These are phyloP conservation scores for Dentipellis sp. DNA, from an alignment of 768 basidiomycete genomes.

Conservation along the genomic window DNA sequence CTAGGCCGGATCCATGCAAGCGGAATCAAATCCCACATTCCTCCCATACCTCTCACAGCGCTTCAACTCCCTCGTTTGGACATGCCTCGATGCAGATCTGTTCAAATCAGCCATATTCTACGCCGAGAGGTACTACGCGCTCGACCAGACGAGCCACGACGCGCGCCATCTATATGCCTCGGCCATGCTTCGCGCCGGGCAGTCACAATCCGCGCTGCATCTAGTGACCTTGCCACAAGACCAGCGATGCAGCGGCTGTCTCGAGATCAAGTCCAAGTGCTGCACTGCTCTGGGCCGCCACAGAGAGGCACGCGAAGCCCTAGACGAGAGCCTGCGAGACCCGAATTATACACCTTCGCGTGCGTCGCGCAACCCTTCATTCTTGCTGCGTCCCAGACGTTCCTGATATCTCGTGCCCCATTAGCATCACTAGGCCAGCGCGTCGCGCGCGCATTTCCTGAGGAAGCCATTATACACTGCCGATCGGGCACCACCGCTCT, in stretches of 20 bases:
- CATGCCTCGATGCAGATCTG: constrained; percentile 75
- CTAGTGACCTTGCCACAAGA: constrained; percentile 57
- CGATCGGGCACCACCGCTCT: constrained; percentile 66
- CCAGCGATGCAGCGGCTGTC: constrained; percentile 61
- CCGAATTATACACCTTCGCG: constrained; percentile 44
- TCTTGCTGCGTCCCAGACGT: constrained; percentile 4
- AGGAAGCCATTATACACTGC: constrained; percentile 68
- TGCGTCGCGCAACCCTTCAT: constrained; percentile 26
- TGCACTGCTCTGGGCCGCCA: constrained; percentile 65
- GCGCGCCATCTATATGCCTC: constrained; percentile 81
- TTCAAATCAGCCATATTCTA: constrained; percentile 79
- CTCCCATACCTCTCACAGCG: constrained; percentile 55
- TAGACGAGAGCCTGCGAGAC: constrained; percentile 54
- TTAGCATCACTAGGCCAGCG: constrained; percentile 50
- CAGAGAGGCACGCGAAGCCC: constrained; percentile 65
- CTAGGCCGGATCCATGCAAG: constrained; percentile 38
- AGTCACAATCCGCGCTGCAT: constrained; percentile 66
- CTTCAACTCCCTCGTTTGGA: constrained; percentile 70
- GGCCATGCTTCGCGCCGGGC: constrained; percentile 58
- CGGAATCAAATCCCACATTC: constrained; percentile 40
- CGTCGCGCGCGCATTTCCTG: constrained; percentile 51
- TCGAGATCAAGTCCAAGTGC: constrained; percentile 72
- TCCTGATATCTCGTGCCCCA: background rate
- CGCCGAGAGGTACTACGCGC: constrained; percentile 73
- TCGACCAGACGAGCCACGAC: constrained; percentile 67